phyloP scores from a whole-genome alignment of 768 basidiomycete species.

The Tephrocybe sp. region DNA sequence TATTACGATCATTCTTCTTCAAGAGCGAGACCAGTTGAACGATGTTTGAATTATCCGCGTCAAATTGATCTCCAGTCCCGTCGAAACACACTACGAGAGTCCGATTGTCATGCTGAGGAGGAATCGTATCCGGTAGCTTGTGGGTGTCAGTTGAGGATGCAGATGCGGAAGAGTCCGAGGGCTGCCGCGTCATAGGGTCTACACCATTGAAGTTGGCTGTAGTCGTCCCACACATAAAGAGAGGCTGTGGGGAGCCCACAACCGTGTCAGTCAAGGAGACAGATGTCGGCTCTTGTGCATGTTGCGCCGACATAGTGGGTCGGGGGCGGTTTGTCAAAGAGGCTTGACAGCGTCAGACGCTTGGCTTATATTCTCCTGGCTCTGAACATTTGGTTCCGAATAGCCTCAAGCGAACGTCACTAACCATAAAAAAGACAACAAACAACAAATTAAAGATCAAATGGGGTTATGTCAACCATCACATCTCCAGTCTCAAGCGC shows the following conservation, averaged over 20 bases:
- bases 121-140: conserved; percentile 30
- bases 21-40: conserved; percentile 47
- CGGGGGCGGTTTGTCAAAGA: too few relatives aligned
- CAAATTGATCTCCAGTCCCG: conserved; percentile 53
- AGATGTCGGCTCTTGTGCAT: conserved; percentile 10
- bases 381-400: too few relatives aligned
- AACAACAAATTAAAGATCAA: too few relatives aligned
- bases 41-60: conserved; percentile 53
- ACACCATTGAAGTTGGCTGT: conserved; percentile 6
- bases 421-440: too few relatives aligned
- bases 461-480: too few relatives aligned
- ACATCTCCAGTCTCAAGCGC: too few relatives aligned
- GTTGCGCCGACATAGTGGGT: conserved; percentile 9
- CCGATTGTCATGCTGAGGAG: conserved; percentile 34
- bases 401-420: too few relatives aligned
- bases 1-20: conserved; percentile 47
- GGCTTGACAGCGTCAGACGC: too few relatives aligned
- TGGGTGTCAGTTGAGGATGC: conserved; percentile 7
- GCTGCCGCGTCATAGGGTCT: background rate
- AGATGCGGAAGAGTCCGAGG: background rate
- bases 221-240: background rate
- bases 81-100: conserved; percentile 57
- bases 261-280: conserved; percentile 12
- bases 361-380: too few relatives aligned
- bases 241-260: conserved; percentile 1